Evolutionary conservation across 1,139 yeast species (phyloP).

Genomic region (Saccharomyces hybrid): DNA sequence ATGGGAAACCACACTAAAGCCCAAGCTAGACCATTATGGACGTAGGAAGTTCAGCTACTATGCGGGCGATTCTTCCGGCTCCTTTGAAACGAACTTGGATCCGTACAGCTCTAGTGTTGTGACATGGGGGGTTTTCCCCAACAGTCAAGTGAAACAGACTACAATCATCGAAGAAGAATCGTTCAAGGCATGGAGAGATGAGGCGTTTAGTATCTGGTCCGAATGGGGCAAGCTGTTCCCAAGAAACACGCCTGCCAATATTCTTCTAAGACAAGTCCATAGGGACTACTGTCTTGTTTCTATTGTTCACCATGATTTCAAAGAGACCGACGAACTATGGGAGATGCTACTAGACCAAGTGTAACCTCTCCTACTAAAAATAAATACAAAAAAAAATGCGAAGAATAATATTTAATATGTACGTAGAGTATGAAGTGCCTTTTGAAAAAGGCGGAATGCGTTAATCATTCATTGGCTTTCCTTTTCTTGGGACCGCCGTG

Average conservation of each 20-base stretch:
- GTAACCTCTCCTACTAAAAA: not conserved
- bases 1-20: constrained; percentile 54
- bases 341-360: constrained; percentile 38
- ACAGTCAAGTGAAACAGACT: constrained; percentile 76
- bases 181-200: constrained; percentile 88
- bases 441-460: not conserved
- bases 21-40: constrained; percentile 42
- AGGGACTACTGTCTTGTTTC: constrained; percentile 69
- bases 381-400: not conserved
- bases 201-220: constrained; percentile 81
- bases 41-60: constrained; percentile 44
- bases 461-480: constrained; percentile 8
- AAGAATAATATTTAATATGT: constrained; percentile 1
- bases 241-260: constrained; percentile 39
- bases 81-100: constrained; percentile 55
- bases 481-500: constrained; percentile 13
- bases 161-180: constrained; percentile 84
- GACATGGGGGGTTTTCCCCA: constrained; percentile 95
- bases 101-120: constrained; percentile 59
- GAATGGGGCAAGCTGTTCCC: constrained; percentile 85
- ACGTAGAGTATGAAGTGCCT: not conserved
- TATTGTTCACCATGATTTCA: constrained; percentile 76
- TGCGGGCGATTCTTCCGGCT: constrained; percentile 53
- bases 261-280: constrained; percentile 54
- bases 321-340: constrained; percentile 74